Conservation (phyloP, 495 filamentous ascomycete genomes). For the Tuber brumale region DNA sequence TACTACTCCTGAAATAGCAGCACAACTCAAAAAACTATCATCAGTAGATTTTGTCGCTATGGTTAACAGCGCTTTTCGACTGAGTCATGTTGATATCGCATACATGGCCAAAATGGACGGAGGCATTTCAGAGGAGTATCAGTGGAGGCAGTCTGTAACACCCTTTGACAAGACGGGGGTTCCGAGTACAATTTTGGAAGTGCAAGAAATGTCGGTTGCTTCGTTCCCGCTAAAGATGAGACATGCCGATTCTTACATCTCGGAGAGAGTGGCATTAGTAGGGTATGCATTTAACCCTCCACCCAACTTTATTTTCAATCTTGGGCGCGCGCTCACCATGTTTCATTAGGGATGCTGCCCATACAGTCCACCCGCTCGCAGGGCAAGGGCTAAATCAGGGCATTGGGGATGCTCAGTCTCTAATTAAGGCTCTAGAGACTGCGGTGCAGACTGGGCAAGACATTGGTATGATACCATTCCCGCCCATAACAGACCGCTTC, state of each 20-base stretch:
- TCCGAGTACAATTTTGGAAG: slow-evolving; percentile 55
- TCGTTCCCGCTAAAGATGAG: slow-evolving; percentile 86
- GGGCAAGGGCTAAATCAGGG: slow-evolving; percentile 95
- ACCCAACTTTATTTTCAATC: slow-evolving; percentile 4
- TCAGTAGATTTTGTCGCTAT: slow-evolving; percentile 68
- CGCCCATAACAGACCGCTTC: not conserved
- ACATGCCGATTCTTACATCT: slow-evolving; percentile 86
- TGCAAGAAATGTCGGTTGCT: slow-evolving; percentile 76
- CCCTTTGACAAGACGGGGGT: slow-evolving; percentile 47
- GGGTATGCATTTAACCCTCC: slow-evolving; percentile 45
- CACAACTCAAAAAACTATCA: slow-evolving; percentile 68
- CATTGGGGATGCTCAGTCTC: slow-evolving; percentile 72
- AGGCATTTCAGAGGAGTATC: slow-evolving; percentile 65
- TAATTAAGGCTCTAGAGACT: slow-evolving; percentile 65
- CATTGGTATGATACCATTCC: slow-evolving; percentile 51
- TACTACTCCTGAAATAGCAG: slow-evolving; percentile 69
- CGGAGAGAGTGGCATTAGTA: slow-evolving; percentile 76
- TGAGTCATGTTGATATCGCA: slow-evolving; percentile 66
- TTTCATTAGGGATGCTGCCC: slow-evolving; percentile 64
- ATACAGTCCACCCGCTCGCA: slow-evolving; percentile 88
- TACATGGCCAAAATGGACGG: slow-evolving; percentile 64
- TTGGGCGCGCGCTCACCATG: not conserved
- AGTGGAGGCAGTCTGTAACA: slow-evolving; percentile 73
- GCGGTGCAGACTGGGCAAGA: slow-evolving; percentile 79
- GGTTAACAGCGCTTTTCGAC: slow-evolving; percentile 89